Evolutionary conservation across 495 filamentous ascomycete genomes (phyloP).

Genomic region (Daldinia bambusicola): DNA sequence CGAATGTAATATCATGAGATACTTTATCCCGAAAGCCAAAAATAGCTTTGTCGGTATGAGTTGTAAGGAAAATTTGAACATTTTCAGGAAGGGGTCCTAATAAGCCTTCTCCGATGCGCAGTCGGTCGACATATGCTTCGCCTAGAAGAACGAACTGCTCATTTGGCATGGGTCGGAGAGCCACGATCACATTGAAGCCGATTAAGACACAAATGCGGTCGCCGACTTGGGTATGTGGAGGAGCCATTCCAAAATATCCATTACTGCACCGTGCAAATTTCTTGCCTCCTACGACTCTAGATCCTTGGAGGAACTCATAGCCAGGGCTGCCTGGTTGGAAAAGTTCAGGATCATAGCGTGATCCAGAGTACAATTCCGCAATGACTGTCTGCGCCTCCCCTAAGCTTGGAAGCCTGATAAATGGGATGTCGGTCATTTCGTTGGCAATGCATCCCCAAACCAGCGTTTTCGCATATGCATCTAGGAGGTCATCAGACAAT

Average conservation of each 20-base stretch:
- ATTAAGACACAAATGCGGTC: neutral
- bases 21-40: conserved; percentile 3
- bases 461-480: neutral
- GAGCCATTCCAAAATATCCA: neutral
- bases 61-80: neutral
- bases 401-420: neutral
- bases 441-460: neutral
- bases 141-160: neutral
- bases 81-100: conserved; percentile 3
- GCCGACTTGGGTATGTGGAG: neutral
- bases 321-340: neutral
- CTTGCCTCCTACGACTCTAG: neutral
- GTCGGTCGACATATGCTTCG: neutral
- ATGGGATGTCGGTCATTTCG: neutral
- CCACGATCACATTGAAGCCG: neutral
- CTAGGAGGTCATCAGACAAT: neutral
- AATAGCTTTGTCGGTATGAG: neutral
- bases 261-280: conserved; percentile 1
- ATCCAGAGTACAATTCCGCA: neutral
- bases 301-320: conserved; percentile 3
- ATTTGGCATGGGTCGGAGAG: neutral
- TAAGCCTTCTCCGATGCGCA: neutral
- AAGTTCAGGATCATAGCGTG: neutral
- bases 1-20: neutral
- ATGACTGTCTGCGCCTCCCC: neutral